Percentiles rank a stretch among this genome's conserved stretches.
phyloP scores from a whole-genome alignment of 306 rosid genomes.

The Herpetospermum pedunculosum region DNA sequence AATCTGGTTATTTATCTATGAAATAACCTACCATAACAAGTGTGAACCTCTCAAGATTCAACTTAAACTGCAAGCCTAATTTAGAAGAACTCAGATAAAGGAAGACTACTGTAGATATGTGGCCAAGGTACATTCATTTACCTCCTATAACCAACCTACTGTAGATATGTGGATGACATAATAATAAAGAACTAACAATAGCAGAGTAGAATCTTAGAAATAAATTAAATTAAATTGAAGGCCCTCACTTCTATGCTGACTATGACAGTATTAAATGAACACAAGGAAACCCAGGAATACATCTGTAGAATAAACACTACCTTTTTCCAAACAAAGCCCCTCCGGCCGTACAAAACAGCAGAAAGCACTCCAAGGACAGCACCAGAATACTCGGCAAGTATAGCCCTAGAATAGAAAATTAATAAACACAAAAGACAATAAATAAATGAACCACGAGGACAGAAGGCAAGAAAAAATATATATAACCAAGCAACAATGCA shows the following conservation, averaged over 20 bases:
- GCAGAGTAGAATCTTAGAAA: background rate
- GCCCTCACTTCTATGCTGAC: background rate
- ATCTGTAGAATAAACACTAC: slow-evolving; percentile 20
- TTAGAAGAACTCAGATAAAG: background rate
- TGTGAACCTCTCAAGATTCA: background rate
- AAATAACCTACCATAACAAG: slow-evolving; percentile 1
- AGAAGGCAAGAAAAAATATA: background rate
- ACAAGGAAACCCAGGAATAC: background rate
- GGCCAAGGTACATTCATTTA: background rate
- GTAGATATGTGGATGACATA: background rate
- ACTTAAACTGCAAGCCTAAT: background rate
- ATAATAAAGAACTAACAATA: background rate
- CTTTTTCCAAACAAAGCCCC: slow-evolving; percentile 81
- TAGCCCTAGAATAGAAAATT: slow-evolving; percentile 48
- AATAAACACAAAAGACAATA: background rate
- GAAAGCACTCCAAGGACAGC: slow-evolving; percentile 95
- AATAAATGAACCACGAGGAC: background rate
- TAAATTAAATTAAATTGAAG: background rate
- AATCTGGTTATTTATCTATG: slow-evolving; percentile 16
- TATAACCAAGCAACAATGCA: background rate
- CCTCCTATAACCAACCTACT: background rate
- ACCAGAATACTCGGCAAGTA: slow-evolving; percentile 94
- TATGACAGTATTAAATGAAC: background rate
- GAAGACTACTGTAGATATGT: background rate
- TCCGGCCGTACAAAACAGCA: slow-evolving; percentile 75